Conservation (phyloP, 148 eudicot species). For the Heliamphora exappendiculata region DNA sequence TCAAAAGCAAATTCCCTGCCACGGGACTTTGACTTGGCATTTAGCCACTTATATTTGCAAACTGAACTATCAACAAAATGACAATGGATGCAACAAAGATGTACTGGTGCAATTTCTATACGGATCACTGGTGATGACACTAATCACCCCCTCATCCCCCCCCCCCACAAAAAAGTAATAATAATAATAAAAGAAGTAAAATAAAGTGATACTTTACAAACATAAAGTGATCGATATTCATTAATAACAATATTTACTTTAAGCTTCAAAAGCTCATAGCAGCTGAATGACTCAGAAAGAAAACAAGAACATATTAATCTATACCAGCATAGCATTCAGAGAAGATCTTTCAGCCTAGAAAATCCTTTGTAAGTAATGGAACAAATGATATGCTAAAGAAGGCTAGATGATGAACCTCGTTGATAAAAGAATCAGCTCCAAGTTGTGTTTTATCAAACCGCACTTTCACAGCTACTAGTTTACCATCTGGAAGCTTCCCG, state of each 20-base stretch:
- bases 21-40: background rate
- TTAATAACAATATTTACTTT: background rate
- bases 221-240: background rate
- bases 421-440: slow-evolving; percentile 62
- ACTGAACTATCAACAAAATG: background rate
- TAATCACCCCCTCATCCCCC: background rate
- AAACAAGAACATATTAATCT: background rate
- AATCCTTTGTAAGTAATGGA: background rate
- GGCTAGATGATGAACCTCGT: slow-evolving; percentile 44
- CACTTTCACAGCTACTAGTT: slow-evolving; percentile 71
- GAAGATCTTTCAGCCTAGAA: background rate
- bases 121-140: background rate
- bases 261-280: background rate
- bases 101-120: background rate
- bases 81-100: background rate
- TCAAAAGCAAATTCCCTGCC: background rate
- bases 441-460: slow-evolving; percentile 57
- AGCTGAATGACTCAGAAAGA: background rate
- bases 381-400: background rate
- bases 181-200: background rate
- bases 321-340: background rate
- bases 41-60: background rate
- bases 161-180: too few species aligned
- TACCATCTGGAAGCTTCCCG: slow-evolving; percentile 61
- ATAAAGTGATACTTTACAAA: background rate